Conservation (phyloP, 2,329 filamentous ascomycete genomes). For the Neonectria punicea region DNA sequence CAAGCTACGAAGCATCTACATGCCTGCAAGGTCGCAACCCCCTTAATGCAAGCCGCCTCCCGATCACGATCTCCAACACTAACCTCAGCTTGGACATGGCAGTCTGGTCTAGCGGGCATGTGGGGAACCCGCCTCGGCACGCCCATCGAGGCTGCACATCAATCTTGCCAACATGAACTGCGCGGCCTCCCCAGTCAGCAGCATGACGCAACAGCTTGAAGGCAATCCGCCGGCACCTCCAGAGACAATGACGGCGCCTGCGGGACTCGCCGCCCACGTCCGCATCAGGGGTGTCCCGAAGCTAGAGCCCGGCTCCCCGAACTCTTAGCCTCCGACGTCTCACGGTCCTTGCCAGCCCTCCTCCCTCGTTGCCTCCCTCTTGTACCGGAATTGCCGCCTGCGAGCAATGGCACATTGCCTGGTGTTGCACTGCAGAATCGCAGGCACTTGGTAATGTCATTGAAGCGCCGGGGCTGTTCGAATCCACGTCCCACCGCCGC, state of each 20-base stretch:
- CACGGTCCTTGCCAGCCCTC: background rate
- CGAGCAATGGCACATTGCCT: background rate
- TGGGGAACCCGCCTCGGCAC: constrained; percentile 16
- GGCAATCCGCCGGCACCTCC: background rate
- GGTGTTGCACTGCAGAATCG: background rate
- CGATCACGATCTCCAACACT: constrained; percentile 14
- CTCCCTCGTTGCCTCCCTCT: background rate
- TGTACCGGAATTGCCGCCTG: background rate
- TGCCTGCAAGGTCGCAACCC: background rate
- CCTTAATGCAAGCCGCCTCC: constrained; percentile 11
- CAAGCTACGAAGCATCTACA: background rate
- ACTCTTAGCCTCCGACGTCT: constrained; percentile 6
- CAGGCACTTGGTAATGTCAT: background rate
- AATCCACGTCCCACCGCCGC: background rate
- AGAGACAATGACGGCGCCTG: constrained; percentile 6
- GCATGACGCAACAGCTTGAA: constrained; percentile 2
- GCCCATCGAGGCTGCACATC: constrained; percentile 17
- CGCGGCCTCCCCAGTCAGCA: background rate
- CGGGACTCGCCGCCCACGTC: constrained; percentile 7
- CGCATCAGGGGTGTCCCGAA: background rate
- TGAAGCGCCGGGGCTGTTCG: constrained; percentile 1
- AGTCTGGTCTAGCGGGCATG: background rate
- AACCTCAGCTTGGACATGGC: constrained; percentile 10
- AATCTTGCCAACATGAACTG: constrained; percentile 22
- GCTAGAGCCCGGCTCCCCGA: constrained; percentile 14